These are phyloP conservation scores for Viola odorata DNA, from an alignment of 345 rosid species.

Conservation along the genomic window DNA sequence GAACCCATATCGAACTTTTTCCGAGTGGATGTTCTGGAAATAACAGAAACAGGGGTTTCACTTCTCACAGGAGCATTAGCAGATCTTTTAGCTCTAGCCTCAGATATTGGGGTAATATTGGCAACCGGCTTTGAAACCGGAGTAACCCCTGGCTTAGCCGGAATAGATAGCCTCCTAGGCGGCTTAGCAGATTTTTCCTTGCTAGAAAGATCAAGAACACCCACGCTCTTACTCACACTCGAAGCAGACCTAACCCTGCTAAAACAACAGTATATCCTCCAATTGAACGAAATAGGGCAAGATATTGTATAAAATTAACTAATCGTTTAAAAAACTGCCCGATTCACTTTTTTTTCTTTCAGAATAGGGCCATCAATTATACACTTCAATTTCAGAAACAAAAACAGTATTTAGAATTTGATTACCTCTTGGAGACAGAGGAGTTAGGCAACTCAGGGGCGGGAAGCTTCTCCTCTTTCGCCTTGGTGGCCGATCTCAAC, in stretches of 20 bases:
- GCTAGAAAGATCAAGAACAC: constrained; percentile 60
- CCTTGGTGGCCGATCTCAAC: constrained; percentile 66
- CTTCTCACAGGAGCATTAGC: constrained; percentile 32
- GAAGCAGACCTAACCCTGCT: constrained; percentile 43
- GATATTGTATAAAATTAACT: too few species aligned
- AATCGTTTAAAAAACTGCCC: too few species aligned
- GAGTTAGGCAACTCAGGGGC: constrained; percentile 35
- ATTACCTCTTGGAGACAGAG: constrained; percentile 44
- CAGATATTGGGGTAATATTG: constrained; percentile 50
- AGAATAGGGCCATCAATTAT: too few species aligned
- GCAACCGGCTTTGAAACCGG: constrained; percentile 33
- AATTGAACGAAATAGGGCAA: too few species aligned
- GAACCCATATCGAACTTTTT: constrained; percentile 42
- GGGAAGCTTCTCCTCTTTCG: constrained; percentile 54
- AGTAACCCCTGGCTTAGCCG: constrained; percentile 40
- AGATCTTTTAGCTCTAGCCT: constrained; percentile 43
- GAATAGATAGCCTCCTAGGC: constrained; percentile 74
- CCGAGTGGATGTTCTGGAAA: constrained; percentile 39
- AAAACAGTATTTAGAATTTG: too few species aligned
- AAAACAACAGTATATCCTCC: neutral
- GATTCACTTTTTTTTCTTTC: too few species aligned
- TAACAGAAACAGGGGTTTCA: constrained; percentile 52
- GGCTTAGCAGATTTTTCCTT: constrained; percentile 71
- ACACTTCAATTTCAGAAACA: too few species aligned
- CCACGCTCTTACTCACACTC: constrained; percentile 64